Evolutionary conservation across 805 yeast species (phyloP).

Genomic region (Debaryomyces prosopidis): DNA sequence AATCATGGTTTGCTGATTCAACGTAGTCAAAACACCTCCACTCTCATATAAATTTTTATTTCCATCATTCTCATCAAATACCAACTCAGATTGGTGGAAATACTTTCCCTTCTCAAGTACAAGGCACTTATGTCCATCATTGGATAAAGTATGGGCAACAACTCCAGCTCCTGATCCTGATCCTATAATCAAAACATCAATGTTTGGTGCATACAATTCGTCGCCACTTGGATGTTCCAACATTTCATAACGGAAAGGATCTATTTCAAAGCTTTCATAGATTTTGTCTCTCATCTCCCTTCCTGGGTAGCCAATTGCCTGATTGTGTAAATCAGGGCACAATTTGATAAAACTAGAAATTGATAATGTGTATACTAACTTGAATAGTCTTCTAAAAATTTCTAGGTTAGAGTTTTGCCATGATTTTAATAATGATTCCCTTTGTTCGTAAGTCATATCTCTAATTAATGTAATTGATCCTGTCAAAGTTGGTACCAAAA

Average conservation of each 20-base stretch:
- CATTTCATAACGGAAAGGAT: constrained; percentile 29
- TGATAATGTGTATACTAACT: constrained; percentile 25
- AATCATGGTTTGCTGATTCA: constrained; percentile 33
- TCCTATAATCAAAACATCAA: constrained; percentile 50
- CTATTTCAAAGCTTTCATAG: constrained; percentile 24
- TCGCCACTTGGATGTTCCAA: constrained; percentile 28
- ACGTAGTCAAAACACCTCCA: constrained; percentile 35
- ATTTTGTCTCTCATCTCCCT: constrained; percentile 28
- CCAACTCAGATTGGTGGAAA: constrained; percentile 33
- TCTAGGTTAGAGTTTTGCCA: constrained; percentile 46
- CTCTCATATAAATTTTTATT: constrained; percentile 37
- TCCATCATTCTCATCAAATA: constrained; percentile 39
- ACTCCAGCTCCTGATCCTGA: constrained; percentile 59
- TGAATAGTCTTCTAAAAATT: constrained; percentile 33
- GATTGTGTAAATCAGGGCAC: constrained; percentile 33
- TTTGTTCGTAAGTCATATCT: constrained; percentile 37
- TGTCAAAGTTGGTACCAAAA: constrained; percentile 34
- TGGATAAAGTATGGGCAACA: constrained; percentile 45
- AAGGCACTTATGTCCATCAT: constrained; percentile 43
- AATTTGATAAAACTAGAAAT: constrained; percentile 22
- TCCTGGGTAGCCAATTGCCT: constrained; percentile 41
- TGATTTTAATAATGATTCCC: constrained; percentile 28
- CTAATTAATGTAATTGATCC: constrained; percentile 31
- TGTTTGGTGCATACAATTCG: constrained; percentile 35
- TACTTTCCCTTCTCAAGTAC: constrained; percentile 55